These are phyloP conservation scores for Arxiozyma telluris DNA, from an alignment of 1,139 yeast genomes.

Conservation along the genomic window DNA sequence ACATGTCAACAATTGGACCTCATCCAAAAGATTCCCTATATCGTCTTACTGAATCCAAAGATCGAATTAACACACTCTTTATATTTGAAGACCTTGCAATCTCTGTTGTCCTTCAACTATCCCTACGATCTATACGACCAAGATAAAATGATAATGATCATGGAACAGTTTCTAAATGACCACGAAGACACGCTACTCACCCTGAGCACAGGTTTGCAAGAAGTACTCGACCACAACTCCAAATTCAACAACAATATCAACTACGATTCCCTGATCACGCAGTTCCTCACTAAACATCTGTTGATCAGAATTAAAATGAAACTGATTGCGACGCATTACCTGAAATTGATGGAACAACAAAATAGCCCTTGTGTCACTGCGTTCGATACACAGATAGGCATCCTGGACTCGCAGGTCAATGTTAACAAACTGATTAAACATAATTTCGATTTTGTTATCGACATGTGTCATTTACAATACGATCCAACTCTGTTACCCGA, in stretches of 20 bases:
- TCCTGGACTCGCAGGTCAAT: constrained; percentile 54
- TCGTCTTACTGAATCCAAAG: constrained; percentile 81
- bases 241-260: constrained; percentile 35
- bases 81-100: constrained; percentile 62
- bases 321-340: constrained; percentile 75
- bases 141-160: constrained; percentile 39
- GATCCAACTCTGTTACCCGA: constrained; percentile 50
- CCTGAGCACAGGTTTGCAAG: constrained; percentile 74
- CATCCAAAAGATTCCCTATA: constrained; percentile 67
- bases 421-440: constrained; percentile 52
- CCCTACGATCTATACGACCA: constrained; percentile 49
- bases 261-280: constrained; percentile 43
- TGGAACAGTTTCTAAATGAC: constrained; percentile 54
- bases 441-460: constrained; percentile 70
- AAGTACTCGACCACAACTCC: constrained; percentile 34
- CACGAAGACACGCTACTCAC: constrained; percentile 80
- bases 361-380: constrained; percentile 4
- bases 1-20: constrained; percentile 50
- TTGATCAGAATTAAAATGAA: constrained; percentile 80
- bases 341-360: constrained; percentile 38
- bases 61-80: constrained; percentile 71
- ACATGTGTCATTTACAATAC: constrained; percentile 71
- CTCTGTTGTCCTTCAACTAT: constrained; percentile 40
- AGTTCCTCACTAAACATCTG: constrained; percentile 67
- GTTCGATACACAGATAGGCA: constrained; percentile 41